A percentile compares a stretch with the other conserved stretches of the same genome.
These are phyloP conservation scores for Gremmenia infestans DNA, from an alignment of 2,329 filamentous ascomycete genomes.

Conservation along the genomic window DNA sequence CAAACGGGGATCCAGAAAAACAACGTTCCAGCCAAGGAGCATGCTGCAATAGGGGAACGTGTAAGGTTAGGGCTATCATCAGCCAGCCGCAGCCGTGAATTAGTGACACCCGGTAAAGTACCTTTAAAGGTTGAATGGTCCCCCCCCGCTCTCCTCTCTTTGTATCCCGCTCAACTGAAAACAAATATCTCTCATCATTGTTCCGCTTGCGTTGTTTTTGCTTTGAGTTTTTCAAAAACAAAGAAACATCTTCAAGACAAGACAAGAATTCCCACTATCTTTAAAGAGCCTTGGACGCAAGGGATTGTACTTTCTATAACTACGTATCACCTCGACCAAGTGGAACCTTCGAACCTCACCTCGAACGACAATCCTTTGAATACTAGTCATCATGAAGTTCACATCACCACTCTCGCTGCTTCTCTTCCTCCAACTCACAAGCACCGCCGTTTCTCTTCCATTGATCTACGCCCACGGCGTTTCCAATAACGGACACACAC, in stretches of 20 bases:
- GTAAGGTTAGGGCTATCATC: neutral
- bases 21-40: too few relatives aligned
- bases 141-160: neutral
- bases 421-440: slow-evolving; percentile 22
- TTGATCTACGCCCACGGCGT: slow-evolving; percentile 7
- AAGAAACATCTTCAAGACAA: neutral
- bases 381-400: slow-evolving; percentile 20
- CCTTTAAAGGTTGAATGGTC: slow-evolving; percentile 6
- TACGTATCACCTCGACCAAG: neutral
- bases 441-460: slow-evolving; percentile 11
- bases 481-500: slow-evolving; percentile 12
- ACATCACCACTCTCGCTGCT: slow-evolving; percentile 24
- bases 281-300: neutral
- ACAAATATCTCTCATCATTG: neutral
- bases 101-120: neutral
- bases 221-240: neutral
- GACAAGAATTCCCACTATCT: neutral
- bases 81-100: neutral
- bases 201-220: neutral
- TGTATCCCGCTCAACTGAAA: neutral
- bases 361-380: neutral
- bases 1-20: too few relatives aligned
- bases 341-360: neutral
- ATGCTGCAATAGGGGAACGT: too few relatives aligned
- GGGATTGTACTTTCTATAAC: neutral